Percentiles rank a stretch among this genome's conserved stretches.
phyloP scores from a whole-genome alignment of 768 basidiomycete species.

The Paxillus ammoniavirescens region DNA sequence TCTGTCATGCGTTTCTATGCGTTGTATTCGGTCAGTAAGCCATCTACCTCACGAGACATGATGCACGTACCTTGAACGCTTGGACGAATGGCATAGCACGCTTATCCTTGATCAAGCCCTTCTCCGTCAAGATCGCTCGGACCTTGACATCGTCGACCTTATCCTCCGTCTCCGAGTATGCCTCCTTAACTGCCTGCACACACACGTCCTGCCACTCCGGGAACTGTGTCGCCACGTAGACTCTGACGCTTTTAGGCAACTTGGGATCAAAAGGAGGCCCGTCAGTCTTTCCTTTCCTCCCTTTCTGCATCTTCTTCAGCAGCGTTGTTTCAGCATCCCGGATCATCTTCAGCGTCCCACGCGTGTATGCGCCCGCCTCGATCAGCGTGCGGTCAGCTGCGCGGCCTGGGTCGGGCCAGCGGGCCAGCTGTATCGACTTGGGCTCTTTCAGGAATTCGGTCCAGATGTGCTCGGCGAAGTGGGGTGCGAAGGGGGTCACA shows the following conservation, averaged over 20 bases:
- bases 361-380: constrained; percentile 83
- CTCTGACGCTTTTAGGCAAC: constrained; percentile 76
- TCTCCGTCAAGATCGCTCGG: constrained; percentile 59
- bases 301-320: constrained; percentile 78
- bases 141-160: constrained; percentile 84
- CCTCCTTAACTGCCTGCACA: constrained; percentile 70
- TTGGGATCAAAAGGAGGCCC: constrained; percentile 75
- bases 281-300: constrained; percentile 54
- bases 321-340: constrained; percentile 82
- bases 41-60: neutral
- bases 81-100: constrained; percentile 94
- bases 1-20: constrained; percentile 77
- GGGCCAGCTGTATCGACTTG: constrained; percentile 77
- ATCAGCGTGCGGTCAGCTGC: constrained; percentile 64
- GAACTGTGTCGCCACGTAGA: constrained; percentile 90
- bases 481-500: constrained; percentile 85
- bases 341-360: constrained; percentile 85
- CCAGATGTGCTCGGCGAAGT: constrained; percentile 94
- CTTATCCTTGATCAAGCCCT: constrained; percentile 93
- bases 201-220: constrained; percentile 92
- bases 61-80: constrained; percentile 73
- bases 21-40: constrained; percentile 1
- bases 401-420: constrained; percentile 70
- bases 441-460: constrained; percentile 66
- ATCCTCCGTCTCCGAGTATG: constrained; percentile 55